Evolutionary conservation across 2,329 filamentous ascomycete species (phyloP), one percentile per base, ranked within the genome.

Genomic region (Chaetomiaceae sp.): DNA sequence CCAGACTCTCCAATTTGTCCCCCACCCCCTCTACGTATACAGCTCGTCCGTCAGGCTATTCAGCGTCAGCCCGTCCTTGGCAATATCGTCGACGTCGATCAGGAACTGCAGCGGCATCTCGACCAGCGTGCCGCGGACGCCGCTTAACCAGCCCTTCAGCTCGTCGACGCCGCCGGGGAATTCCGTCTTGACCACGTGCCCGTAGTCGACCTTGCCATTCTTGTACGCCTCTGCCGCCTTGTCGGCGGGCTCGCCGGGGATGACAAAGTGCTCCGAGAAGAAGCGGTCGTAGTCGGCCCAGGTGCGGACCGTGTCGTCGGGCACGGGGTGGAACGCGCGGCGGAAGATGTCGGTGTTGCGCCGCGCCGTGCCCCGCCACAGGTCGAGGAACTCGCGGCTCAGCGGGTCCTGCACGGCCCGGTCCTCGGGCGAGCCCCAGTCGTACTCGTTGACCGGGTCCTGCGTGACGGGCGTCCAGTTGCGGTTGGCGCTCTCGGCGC

Each of bases 91-190:
- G 8, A 81, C 79, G 30, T 90, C 86, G 61, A 86, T 85, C 66
- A 96, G 72, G 73, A 96, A 96, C 58, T 89, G 75, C 60, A 96
- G 73, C 23, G 90, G 89, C 91, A 96, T 96, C 74, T 96, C 88
- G 7, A 96, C 86, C 40, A 90, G 69, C 8, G 78, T 87, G 2
- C 87, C 87, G 54, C 82, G 78, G 34, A 91, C 74, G 48, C 79
- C 75, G 49, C 76, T 74, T 48, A 91, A 70, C 70, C 82, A 78
- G 44, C 85, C 80, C 71, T 89, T 90, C 53, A 90, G 74, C 65
- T 87, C 83, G n/a, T 72, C 72, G 39, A 85, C 82, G 7, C 91
- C 87, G 56, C 85, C 79, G 0, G 79, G 74, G 67, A 95, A 88
- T 63, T 92, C 82, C 45, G 87, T 85, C 62, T 81, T 82, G 40